A percentile compares a stretch with the other conserved stretches of the same genome.
Conservation (phyloP, 768 basidiomycete genomes). For the Sistotremastrum suecicum region DNA sequence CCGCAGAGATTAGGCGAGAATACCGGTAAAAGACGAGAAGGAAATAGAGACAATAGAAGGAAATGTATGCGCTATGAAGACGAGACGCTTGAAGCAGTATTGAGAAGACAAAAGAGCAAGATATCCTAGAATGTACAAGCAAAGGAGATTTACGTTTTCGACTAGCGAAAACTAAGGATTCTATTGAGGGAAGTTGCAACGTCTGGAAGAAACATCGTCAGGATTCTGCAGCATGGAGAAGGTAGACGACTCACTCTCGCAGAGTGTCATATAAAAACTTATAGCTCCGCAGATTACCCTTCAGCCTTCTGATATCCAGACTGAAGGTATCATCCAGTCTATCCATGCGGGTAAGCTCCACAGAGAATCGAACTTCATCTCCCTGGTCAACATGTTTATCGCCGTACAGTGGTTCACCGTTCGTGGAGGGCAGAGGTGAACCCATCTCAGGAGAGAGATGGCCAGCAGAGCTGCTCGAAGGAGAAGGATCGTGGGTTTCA, state of each 20-base stretch:
- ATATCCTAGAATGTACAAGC: no score
- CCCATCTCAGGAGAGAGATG: constrained; percentile 29
- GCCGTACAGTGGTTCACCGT: constrained; percentile 58
- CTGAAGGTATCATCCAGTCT: constrained; percentile 83
- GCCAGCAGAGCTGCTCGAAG: constrained; percentile 15
- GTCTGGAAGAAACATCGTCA: neutral
- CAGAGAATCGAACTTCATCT: constrained; percentile 92
- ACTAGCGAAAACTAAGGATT: neutral
- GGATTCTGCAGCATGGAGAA: neutral
- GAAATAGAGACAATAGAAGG: no score
- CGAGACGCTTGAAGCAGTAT: no score
- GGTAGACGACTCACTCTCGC: constrained; percentile 50
- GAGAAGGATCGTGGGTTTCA: neutral
- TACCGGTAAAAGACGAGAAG: no score
- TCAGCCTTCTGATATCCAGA: constrained; percentile 82
- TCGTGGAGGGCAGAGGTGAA: constrained; percentile 19
- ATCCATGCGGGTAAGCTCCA: constrained; percentile 85
- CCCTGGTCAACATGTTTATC: constrained; percentile 70
- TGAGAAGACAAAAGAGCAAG: no score
- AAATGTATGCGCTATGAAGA: no score
- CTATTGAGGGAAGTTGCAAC: constrained; percentile 5
- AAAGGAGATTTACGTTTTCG: no score
- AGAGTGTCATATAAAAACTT: constrained; percentile 83
- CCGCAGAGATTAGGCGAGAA: no score
- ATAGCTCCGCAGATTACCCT: constrained; percentile 87